Base-by-base conservation (phyloP, 2,329 filamentous ascomycete genomes). In the Chaetomiaceae sp. region DNA sequence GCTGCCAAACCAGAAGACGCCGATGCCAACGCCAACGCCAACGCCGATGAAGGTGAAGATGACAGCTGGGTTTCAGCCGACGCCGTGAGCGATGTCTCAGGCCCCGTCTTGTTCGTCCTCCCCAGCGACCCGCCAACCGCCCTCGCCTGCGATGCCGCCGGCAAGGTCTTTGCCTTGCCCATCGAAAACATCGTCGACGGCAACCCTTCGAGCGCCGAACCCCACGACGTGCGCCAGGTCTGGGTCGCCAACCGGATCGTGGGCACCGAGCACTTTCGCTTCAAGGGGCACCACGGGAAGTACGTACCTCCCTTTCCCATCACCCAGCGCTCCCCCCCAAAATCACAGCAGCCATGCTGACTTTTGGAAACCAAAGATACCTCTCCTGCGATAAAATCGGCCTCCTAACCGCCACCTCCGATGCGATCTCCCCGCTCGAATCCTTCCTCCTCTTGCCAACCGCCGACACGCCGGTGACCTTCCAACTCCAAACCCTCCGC, bases 51-150 rank as follows among this genome's bases (percentile, higher is more conserved):
- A 21, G 73, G 78, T 43, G 77, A 84, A 56, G 91, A 95, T 66
- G 89, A 96, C 70, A 90, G 81, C 68, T 99, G 94, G 94, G 90
- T 96, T 4, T 88, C 85, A 4, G 91, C 90, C 61, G 90, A 95
- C 58, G 74, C 74, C 3, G 71, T 84, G 10, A 75, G 75, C 53
- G 92, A 97, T 66, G 79, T 97, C 36, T 76, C 84, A 3, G 94
- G 92, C 0, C 92, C 94, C 1, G 73, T 95, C 47, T 78, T 96
- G 64, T 76, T 97, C 50, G 87, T 95, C 1, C 75, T 97, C 5
- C 86, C 90, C 2, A 89, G 88, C 1, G 80, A 85, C 9, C 81
- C 81, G 1, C 81, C 86, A 0, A 84, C 84, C 0, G 89, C 88
- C 57, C 75, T 97, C 46, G 88, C 91, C 11, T 91, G 87, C 72